Base-by-base conservation (phyloP, 108 stramenopile genomes). In the Nitzschia palea region DNA sequence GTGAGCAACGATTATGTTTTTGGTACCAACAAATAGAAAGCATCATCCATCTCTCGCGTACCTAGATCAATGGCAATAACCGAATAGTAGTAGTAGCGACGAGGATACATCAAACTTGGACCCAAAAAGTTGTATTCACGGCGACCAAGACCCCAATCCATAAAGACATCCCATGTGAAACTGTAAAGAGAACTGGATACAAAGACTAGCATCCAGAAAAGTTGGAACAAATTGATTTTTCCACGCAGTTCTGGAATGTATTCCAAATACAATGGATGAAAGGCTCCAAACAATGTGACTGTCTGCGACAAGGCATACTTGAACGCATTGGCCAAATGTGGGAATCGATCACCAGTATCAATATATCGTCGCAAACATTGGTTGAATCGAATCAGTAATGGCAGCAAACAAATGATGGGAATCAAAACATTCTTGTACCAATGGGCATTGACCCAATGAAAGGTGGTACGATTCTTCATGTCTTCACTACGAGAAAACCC, bases 301-400 rank as follows among this genome's bases (percentile, higher is more conserved):
- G 90, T 80, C 74, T 91, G 90, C n/a, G 84, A 84, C 74, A 97
- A 62, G 22, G 91, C 90, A 63, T 97, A 97, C 74, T 97, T 97
- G 68, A 71, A 66, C 23, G 94, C 94, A 80, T 97, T 97, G 27
- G 86, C 81, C 44, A 94, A 70, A 56, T 95, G 93, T 6, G 94
- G 94, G 42, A 86, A 81, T 42, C 93, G 84, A 45, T 84, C 82
- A 25, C 88, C 83, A 4, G 91, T 91, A 67, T 95, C 96, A 26
- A 78, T 31, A 62, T 87, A 94, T 34, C 89, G 74, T 50, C 96
- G 81, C 18, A 95, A 73, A 62, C 96, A 97, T 77, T 97, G 96
- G 61, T 88, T 90, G 88, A 95, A 94, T 25, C 96, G 88, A 60
- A 93, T 75, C 82, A 89, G 82, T 8, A 95, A 67, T 1, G 96